phyloP scores from a whole-genome alignment of 306 rosid genomes.

The Prosopis cineraria region DNA sequence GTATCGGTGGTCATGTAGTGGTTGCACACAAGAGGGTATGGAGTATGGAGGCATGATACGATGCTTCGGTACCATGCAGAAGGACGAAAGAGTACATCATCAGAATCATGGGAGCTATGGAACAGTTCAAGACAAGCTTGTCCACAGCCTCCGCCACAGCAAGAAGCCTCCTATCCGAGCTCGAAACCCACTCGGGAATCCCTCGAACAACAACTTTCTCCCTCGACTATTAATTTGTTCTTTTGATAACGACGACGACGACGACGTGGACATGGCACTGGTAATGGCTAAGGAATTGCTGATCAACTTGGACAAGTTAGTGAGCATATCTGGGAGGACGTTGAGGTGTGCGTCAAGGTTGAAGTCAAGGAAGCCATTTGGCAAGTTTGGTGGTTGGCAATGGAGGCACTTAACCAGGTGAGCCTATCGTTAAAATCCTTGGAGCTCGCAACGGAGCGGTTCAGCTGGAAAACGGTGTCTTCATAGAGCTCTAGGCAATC shows the following conservation, averaged over 20 bases:
- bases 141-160: too few species aligned
- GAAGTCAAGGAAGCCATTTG: constrained; percentile 65
- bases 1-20: constrained; percentile 47
- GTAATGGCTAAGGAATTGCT: constrained; percentile 70
- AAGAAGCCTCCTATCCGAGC: too few species aligned
- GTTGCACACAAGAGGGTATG: constrained; percentile 64
- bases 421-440: constrained; percentile 41
- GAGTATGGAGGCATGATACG: constrained; percentile 71
- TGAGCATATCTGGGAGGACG: constrained; percentile 51
- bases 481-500: constrained; percentile 80
- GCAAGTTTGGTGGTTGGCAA: constrained; percentile 80
- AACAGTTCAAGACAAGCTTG: constrained; percentile 39
- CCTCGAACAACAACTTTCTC: constrained; percentile 45
- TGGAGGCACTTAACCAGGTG: constrained; percentile 80
- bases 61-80: constrained; percentile 39
- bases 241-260: too few species aligned
- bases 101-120: constrained; percentile 32
- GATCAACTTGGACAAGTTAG: constrained; percentile 67
- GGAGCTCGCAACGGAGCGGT: constrained; percentile 45
- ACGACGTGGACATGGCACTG: constrained; percentile 24
- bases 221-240: constrained; percentile 26
- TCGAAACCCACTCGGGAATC: neutral
- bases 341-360: constrained; percentile 42
- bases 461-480: constrained; percentile 62
- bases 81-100: constrained; percentile 17